A percentile compares a stretch with the other conserved stretches of the same genome.
phyloP scores from a whole-genome alignment of 768 basidiomycete genomes.

The Auriculariales sp. region DNA sequence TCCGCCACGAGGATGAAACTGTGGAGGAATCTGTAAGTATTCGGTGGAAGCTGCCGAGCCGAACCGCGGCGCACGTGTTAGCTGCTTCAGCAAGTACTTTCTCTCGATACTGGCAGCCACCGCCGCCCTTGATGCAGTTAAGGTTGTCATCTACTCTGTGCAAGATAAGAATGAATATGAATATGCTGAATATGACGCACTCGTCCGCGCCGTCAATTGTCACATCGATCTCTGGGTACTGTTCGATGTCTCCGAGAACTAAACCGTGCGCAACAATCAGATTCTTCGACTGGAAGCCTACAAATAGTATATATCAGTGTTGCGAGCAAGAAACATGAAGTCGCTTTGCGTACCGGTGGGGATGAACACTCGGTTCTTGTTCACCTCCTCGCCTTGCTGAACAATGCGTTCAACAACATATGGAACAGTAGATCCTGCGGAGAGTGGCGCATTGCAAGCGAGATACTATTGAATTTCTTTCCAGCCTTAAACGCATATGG shows the following conservation, averaged over 20 bases:
- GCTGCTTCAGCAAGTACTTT: conserved; percentile 98
- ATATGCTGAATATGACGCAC: conserved; percentile 29
- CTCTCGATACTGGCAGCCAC: conserved; percentile 91
- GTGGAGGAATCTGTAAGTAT: conserved; percentile 6
- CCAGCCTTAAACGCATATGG: background rate
- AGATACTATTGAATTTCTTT: too few species aligned
- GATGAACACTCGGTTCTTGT: conserved; percentile 74
- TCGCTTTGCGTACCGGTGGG: conserved; percentile 50
- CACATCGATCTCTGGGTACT: conserved; percentile 84
- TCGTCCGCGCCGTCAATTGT: conserved; percentile 97
- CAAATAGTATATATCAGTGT: background rate
- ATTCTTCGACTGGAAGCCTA: conserved; percentile 90
- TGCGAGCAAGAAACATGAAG: background rate
- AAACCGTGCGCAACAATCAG: conserved; percentile 74
- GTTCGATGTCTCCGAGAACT: conserved; percentile 75
- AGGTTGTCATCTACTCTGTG: conserved; percentile 68
- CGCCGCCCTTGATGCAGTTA: conserved; percentile 95
- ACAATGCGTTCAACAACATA: conserved; percentile 94
- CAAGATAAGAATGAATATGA: background rate
- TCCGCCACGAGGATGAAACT: conserved; percentile 90
- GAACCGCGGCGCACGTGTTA: conserved; percentile 36
- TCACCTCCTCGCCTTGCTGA: conserved; percentile 60
- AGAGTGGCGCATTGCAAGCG: conserved; percentile 1
- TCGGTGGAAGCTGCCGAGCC: background rate
- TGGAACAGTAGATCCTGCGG: conserved; percentile 75